phyloP scores from a whole-genome alignment of 2,329 filamentous ascomycete species.

The Waltergamsia citrina region DNA sequence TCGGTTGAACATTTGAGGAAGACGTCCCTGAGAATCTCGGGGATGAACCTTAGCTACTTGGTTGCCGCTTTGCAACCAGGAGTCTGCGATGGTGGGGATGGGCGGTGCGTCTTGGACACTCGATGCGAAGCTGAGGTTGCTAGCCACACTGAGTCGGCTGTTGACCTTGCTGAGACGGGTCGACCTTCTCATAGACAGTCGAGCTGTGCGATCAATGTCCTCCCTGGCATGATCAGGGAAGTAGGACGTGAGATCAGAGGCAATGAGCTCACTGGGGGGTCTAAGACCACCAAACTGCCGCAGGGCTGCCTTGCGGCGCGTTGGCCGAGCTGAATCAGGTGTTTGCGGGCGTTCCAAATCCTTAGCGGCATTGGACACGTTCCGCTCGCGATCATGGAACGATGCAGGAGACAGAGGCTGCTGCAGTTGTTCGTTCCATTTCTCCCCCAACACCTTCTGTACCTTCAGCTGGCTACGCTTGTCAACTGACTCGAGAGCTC shows the following conservation, averaged over 20 bases:
- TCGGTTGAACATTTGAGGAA: constrained; percentile 45
- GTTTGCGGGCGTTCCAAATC: constrained; percentile 49
- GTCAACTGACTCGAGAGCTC: constrained; percentile 54
- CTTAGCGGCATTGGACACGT: constrained; percentile 49
- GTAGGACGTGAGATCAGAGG: constrained; percentile 90
- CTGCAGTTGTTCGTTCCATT: constrained; percentile 68
- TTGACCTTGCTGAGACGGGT: constrained; percentile 87
- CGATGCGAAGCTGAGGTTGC: constrained; percentile 86
- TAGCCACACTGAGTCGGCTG: constrained; percentile 86
- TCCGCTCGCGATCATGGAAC: constrained; percentile 59
- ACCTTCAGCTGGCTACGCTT: constrained; percentile 79
- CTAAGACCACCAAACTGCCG: constrained; percentile 84
- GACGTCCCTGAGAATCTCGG: constrained; percentile 39
- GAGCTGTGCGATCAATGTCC: constrained; percentile 91
- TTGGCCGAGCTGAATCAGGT: constrained; percentile 31
- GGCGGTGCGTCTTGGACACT: constrained; percentile 89
- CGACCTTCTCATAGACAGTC: constrained; percentile 83
- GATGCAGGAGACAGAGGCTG: constrained; percentile 81
- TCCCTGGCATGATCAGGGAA: constrained; percentile 93
- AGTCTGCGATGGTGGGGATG: constrained; percentile 90
- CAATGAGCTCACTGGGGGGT: constrained; percentile 94
- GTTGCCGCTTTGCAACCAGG: constrained; percentile 58
- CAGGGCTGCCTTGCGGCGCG: constrained; percentile 41
- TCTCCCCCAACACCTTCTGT: constrained; percentile 81
- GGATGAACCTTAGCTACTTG: constrained; percentile 27